Evolutionary conservation across 2,329 filamentous ascomycete species (phyloP), one percentile per base, ranked within the genome.

Genomic region (Stenocarpella maydis): DNA sequence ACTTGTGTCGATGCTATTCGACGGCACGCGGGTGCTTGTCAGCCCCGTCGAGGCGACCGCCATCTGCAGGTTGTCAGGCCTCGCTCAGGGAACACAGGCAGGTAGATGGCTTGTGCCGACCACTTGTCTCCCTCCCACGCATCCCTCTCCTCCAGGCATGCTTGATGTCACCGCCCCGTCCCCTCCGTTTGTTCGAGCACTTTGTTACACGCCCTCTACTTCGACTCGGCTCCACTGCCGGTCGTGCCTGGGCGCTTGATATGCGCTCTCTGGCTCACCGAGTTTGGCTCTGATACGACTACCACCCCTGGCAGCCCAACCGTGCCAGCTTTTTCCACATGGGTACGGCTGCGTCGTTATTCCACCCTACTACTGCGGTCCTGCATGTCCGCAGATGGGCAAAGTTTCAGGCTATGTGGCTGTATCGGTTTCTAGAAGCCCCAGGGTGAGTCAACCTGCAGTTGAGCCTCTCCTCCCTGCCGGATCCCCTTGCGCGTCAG

Each of bases 311-410:
- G 24, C 53, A 61, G 9, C 45, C 39, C 21, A 52, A 15, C 34
- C 8, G 43, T 28, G 37, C 64, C 64, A 26, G 49, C 26, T 70
- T 70, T 67, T 39, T 70, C 63, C 60, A 71, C 70, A 66, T 71
- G 52, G 55, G 53, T 37, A 43, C 69, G 41, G 43, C 55, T 67
- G 54, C 45, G 68, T 24, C 37, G 37, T 47, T 50, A 39, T 15
- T 21, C 21, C 24, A 34, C 55, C 21, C 43, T 64, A 34, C 24
- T 34, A 39, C 37, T 47, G n/a, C 55, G n/a, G 53, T 28, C 47
- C 34, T 54, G 52, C 60, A 45, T 58, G 37, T 52, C 47, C 65
- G 70, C 70, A 67, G 63, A 64, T 60, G 64, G 63, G 63, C 58
- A 67, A 41, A 19, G 53, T 63, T 54, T 67, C 63, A 55, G 60